Evolutionary conservation across 345 rosid genomes (phyloP).

Genomic region (Laguncularia racemosa): DNA sequence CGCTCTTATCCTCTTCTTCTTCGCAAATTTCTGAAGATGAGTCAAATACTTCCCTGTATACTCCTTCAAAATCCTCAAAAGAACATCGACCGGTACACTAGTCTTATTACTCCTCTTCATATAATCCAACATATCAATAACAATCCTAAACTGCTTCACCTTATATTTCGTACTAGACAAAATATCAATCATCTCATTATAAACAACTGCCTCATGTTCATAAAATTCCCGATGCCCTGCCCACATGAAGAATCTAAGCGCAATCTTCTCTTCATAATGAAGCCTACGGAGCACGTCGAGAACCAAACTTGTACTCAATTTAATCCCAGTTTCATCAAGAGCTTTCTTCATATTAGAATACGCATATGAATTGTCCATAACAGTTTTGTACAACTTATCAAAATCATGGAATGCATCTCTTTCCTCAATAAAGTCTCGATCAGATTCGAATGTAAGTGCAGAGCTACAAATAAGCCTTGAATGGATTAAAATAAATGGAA

Average conservation of each 20-base stretch:
- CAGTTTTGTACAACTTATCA: constrained; percentile 35
- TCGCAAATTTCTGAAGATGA: constrained; percentile 78
- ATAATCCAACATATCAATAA: constrained; percentile 78
- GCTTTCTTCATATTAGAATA: constrained; percentile 50
- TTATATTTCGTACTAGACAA: constrained; percentile 78
- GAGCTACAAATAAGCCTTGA: too few relatives aligned
- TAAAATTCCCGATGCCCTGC: constrained; percentile 55
- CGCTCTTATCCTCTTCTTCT: constrained; percentile 77
- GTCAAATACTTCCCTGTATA: constrained; percentile 73
- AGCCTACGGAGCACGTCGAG: constrained; percentile 55
- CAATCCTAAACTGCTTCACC: constrained; percentile 66
- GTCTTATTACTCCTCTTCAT: constrained; percentile 58
- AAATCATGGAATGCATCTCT: constrained; percentile 12
- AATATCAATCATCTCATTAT: constrained; percentile 74
- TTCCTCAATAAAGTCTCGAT: too few relatives aligned
- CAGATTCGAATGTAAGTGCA: too few relatives aligned
- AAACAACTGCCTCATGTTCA: constrained; percentile 52
- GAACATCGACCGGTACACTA: constrained; percentile 46
- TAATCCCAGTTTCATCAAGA: constrained; percentile 42
- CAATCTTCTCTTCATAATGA: constrained; percentile 67
- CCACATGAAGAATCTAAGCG: constrained; percentile 79
- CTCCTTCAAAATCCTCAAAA: constrained; percentile 48
- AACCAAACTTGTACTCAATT: constrained; percentile 53
- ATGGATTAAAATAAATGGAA: too few relatives aligned
- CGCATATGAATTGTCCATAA: constrained; percentile 34